phyloP scores from a whole-genome alignment of 345 rosid genomes.

The Gossypium turneri region DNA sequence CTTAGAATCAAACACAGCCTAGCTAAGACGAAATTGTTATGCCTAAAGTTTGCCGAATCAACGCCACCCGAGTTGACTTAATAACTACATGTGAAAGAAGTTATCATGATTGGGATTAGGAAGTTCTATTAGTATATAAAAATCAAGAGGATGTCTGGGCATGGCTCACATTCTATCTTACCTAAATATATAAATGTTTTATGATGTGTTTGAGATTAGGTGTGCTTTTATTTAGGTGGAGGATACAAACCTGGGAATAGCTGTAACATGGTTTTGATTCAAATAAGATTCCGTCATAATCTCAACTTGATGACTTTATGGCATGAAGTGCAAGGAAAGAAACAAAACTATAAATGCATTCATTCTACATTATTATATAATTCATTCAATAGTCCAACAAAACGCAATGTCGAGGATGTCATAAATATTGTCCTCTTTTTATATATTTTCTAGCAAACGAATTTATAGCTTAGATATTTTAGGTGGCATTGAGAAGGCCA shows the following conservation, averaged over 20 bases:
- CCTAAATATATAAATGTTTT: slow-evolving; percentile 10
- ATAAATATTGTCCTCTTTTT: neutral
- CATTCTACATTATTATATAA: neutral
- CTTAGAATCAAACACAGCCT: neutral
- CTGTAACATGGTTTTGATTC: slow-evolving; percentile 11
- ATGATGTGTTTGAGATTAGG: slow-evolving; percentile 25
- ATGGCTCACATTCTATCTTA: slow-evolving; percentile 18
- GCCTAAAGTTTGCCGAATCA: slow-evolving; percentile 10
- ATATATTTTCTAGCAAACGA: neutral
- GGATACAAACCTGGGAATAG: slow-evolving; percentile 8
- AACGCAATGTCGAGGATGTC: slow-evolving; percentile 27
- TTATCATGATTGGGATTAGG: no score
- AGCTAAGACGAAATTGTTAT: neutral
- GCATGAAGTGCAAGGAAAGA: slow-evolving; percentile 34
- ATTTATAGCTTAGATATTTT: slow-evolving; percentile 9
- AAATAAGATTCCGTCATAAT: slow-evolving; percentile 22
- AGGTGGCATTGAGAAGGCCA: slow-evolving; percentile 2
- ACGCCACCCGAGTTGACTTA: slow-evolving; percentile 31
- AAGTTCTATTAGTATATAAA: neutral
- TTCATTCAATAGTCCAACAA: neutral
- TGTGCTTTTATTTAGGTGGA: slow-evolving; percentile 20
- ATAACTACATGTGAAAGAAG: neutral
- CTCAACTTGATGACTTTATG: slow-evolving; percentile 28
- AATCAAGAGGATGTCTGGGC: slow-evolving; percentile 29
- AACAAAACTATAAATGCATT: neutral